These are phyloP conservation scores for Collybiopsis luxurians DNA, from an alignment of 768 basidiomycete genomes.

Conservation along the genomic window DNA sequence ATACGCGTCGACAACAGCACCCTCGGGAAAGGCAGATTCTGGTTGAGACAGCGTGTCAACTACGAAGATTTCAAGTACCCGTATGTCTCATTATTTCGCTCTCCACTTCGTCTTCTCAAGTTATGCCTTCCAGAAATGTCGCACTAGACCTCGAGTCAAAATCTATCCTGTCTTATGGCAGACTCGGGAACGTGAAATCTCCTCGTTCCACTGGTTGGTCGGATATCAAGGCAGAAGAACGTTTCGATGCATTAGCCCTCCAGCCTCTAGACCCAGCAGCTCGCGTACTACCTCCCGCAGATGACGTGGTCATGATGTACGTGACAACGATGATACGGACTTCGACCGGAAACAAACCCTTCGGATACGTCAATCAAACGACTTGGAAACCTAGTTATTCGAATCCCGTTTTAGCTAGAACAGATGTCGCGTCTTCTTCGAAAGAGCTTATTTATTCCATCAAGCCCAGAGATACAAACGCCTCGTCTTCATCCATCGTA, in stretches of 20 bases:
- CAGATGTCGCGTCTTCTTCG: neutral
- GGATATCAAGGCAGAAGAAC: neutral
- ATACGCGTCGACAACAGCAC: neutral
- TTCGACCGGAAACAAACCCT: constrained; percentile 5
- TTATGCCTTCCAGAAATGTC: neutral
- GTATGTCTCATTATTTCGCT: neutral
- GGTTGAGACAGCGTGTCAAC: neutral
- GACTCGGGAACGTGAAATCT: no score
- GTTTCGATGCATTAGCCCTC: constrained; percentile 2
- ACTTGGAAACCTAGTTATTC: constrained; percentile 4
- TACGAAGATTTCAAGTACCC: constrained; percentile 5
- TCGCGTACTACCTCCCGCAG: neutral
- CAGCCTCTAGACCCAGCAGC: neutral
- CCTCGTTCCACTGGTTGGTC: neutral
- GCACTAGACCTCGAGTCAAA: constrained; percentile 8
- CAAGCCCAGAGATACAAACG: neutral
- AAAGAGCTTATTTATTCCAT: constrained; percentile 6
- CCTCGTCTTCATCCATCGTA: neutral
- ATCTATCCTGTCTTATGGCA: constrained; percentile 1
- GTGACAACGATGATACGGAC: constrained; percentile 8
- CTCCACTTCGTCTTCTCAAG: neutral
- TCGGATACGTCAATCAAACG: constrained; percentile 8
- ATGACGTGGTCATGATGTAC: constrained; percentile 5
- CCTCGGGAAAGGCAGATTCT: neutral
- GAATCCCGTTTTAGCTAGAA: neutral